A percentile compares a stretch with the other conserved stretches of the same genome.
Evolutionary conservation across 1,284 basidiomycete species (phyloP).

Genomic region (Puccinia polysora): DNA sequence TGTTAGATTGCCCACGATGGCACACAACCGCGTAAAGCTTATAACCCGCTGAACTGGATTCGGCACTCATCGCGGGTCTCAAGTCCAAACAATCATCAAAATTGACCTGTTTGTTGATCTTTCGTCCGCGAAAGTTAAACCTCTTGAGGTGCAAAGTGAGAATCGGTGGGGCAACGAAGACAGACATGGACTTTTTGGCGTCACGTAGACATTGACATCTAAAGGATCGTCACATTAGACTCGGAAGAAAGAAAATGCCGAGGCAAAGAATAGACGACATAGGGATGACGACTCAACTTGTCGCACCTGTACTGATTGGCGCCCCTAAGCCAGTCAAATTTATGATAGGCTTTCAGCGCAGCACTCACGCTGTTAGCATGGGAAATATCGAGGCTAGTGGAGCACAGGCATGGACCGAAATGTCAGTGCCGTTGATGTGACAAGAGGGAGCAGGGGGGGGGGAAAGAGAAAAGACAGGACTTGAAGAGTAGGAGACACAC

Average conservation of each 20-base stretch:
- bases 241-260: neutral
- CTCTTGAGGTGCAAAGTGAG: conserved; percentile 95
- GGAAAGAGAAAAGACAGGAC: neutral
- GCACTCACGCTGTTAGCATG: conserved; percentile 64
- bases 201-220: conserved; percentile 83
- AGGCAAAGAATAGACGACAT: conserved; percentile 18
- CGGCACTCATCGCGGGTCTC: conserved; percentile 76
- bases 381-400: conserved; percentile 67
- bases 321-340: conserved; percentile 75
- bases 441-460: conserved; percentile 67
- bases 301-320: conserved; percentile 98
- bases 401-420: neutral
- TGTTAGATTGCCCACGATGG: conserved; percentile 85
- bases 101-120: conserved; percentile 70
- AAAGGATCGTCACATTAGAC: conserved; percentile 44
- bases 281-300: conserved; percentile 67
- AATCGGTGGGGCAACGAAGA: conserved; percentile 81
- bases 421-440: conserved; percentile 59
- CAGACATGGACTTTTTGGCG: conserved; percentile 79
- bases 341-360: conserved; percentile 76
- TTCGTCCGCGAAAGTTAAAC: conserved; percentile 82
- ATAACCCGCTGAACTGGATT: conserved; percentile 67
- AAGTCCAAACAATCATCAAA: conserved; percentile 77
- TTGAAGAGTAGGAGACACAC: too few relatives aligned
- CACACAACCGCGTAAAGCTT: conserved; percentile 85